Evolutionary conservation across 176 grass and related monocot species (phyloP), one percentile per base, ranked within the genome.

Genomic region (Poa annua): DNA sequence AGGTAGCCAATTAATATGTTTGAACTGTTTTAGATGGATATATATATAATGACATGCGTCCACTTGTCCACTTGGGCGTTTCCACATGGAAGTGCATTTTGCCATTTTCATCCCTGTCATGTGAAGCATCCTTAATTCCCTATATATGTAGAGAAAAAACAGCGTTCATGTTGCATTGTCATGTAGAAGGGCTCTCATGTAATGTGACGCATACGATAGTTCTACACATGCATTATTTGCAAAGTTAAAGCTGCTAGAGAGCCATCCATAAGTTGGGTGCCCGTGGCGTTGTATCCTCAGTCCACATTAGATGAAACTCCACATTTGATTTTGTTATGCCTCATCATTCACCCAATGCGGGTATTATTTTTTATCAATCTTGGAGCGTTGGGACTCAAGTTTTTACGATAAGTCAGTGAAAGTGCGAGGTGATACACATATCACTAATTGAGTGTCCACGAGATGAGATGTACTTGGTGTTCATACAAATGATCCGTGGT

Each of bases 21-120:
- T 36, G 26, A 34, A 75, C 73, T 67, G 14, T 10, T 66, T 52
- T 22, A 35, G 78, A 68, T 53, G 60, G 11, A 17, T 50, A 11
- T 45, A 34, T 79, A 3, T 50, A 34, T 80, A 60, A 2, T 32
- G 25, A 29, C 38, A 32, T 20, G 2, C 66, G 59, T 50, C 39
- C 42, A 50, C 60, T 80, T 80, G 59, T 22, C 69, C 22, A 73
- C 70, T 73, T 47, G 68, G 42, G 70, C 22, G 7, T 11, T n/a
- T 69, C 26, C 26, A 17, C 41, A 38, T 38, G 10, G 25, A 51
- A 74, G 71, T 51, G 11, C 45, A 51, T 51, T 74, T 74, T 74
- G 47, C 15, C 15, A 52, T 74, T 74, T 29, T 74, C 25, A 32
- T 51, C 8, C 71, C 7, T 19, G 45, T 74, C 47, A 51, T 74